Evolutionary conservation across 2,329 filamentous ascomycete species (phyloP).

Genomic region (Trichoderma atrobrunneum): DNA sequence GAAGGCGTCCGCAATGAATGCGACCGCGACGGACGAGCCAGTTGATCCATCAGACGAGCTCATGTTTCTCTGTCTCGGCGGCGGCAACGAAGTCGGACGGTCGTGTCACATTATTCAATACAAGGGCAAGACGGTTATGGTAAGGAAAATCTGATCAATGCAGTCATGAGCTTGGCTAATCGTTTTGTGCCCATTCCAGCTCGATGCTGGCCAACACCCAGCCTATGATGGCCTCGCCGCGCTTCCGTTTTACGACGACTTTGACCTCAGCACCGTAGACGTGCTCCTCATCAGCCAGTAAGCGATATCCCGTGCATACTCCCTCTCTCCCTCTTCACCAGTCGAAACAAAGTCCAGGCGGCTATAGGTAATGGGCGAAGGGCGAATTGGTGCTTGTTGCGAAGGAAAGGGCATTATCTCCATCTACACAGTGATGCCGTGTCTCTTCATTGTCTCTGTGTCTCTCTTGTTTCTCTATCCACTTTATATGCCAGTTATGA

Average conservation of each 20-base stretch:
- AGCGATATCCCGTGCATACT: slow-evolving; percentile 41
- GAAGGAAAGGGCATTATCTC: slow-evolving; percentile 15
- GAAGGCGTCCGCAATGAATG: slow-evolving; percentile 74
- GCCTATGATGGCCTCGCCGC: slow-evolving; percentile 92
- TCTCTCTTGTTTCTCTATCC: slow-evolving; percentile 24
- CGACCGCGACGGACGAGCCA: slow-evolving; percentile 69
- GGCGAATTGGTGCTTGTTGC: slow-evolving; percentile 26
- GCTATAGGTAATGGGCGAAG: slow-evolving; percentile 24
- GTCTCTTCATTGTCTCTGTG: slow-evolving; percentile 16
- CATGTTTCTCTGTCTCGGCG: slow-evolving; percentile 88
- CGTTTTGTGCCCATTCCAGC: slow-evolving; percentile 46
- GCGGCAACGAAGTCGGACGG: slow-evolving; percentile 93
- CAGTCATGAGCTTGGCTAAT: background rate
- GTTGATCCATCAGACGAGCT: slow-evolving; percentile 92
- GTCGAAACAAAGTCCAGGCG: slow-evolving; percentile 3
- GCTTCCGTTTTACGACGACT: slow-evolving; percentile 97
- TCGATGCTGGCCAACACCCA: slow-evolving; percentile 95
- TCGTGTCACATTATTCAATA: slow-evolving; percentile 98
- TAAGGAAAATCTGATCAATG: slow-evolving; percentile 39
- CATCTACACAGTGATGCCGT: slow-evolving; percentile 19
- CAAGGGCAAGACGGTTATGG: slow-evolving; percentile 99
- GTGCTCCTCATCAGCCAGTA: slow-evolving; percentile 99
- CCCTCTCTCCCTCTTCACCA: background rate
- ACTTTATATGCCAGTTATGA: slow-evolving; percentile 36
- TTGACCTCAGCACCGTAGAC: slow-evolving; percentile 95